Conservation (phyloP, 106 monocot species). For the Allium fistulosum region DNA sequence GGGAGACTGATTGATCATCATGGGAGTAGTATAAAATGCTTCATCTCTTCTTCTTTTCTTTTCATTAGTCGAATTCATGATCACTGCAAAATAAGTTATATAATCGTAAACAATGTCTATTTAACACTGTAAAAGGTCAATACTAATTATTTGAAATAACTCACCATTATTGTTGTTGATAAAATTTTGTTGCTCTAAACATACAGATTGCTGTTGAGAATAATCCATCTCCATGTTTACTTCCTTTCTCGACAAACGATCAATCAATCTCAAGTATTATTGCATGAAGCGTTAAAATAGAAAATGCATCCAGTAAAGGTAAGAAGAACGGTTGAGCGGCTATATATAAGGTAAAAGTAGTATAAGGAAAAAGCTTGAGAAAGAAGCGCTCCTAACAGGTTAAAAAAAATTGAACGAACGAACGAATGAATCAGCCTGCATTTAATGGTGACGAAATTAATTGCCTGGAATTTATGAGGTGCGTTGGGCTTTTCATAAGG, state of each 20-base stretch:
- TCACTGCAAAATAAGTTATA: slow-evolving; percentile 10
- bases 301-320: neutral
- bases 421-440: neutral
- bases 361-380: neutral
- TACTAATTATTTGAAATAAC: neutral
- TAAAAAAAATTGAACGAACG: neutral
- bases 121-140: neutral
- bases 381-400: neutral
- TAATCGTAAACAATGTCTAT: neutral
- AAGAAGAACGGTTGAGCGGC: slow-evolving; percentile 53
- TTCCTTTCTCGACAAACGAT: neutral
- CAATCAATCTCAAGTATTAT: neutral
- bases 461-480: neutral
- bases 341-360: slow-evolving; percentile 22
- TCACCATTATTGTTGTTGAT: slow-evolving; percentile 12
- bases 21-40: neutral
- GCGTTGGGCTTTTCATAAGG: slow-evolving; percentile 3
- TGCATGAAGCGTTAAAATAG: neutral
- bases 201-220: slow-evolving; percentile 1
- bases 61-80: neutral
- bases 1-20: no score
- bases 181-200: neutral
- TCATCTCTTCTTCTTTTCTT: slow-evolving; percentile 32
- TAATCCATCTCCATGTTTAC: slow-evolving; percentile 18
- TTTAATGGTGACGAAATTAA: neutral